These are phyloP conservation scores for Cercospora sp. DNA, from an alignment of 2,329 filamentous ascomycete genomes.

Conservation along the genomic window DNA sequence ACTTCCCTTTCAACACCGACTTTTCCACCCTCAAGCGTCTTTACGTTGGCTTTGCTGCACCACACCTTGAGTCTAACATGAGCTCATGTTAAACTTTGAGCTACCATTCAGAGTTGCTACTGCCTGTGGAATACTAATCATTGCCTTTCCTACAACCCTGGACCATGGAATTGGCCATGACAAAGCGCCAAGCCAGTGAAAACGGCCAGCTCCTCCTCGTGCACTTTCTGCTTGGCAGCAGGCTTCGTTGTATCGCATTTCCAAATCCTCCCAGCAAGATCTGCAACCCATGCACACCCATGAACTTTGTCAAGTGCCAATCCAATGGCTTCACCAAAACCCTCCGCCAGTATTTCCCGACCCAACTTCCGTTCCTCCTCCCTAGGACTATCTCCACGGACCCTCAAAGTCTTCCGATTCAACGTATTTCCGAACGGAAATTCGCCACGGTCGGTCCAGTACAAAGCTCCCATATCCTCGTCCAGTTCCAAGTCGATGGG, in stretches of 20 bases:
- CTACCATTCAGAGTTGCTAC: background rate
- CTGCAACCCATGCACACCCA: conserved; percentile 21
- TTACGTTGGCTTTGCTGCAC: background rate
- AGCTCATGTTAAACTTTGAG: background rate
- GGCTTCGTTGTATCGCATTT: conserved; percentile 18
- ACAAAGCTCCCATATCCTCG: conserved; percentile 47
- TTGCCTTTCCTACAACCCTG: background rate
- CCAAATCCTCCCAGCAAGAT: conserved; percentile 22
- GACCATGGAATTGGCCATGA: background rate
- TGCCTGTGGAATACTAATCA: background rate
- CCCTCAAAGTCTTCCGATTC: conserved; percentile 41
- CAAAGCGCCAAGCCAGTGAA: conserved; percentile 20
- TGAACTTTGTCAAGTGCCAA: conserved; percentile 21
- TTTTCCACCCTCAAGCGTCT: background rate
- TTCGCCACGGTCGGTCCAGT: conserved; percentile 64
- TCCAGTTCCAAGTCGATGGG: conserved; percentile 61
- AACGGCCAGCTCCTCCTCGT: conserved; percentile 18
- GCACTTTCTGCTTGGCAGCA: conserved; percentile 21
- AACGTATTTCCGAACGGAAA: conserved; percentile 56
- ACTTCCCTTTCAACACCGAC: background rate
- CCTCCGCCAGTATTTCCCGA: conserved; percentile 27
- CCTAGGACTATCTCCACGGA: conserved; percentile 10
- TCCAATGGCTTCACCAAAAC: conserved; percentile 29
- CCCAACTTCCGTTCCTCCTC: conserved; percentile 25
- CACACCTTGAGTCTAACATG: background rate